These are phyloP conservation scores for Lepiota subincarnata DNA, from an alignment of 768 basidiomycete species.

Conservation along the genomic window DNA sequence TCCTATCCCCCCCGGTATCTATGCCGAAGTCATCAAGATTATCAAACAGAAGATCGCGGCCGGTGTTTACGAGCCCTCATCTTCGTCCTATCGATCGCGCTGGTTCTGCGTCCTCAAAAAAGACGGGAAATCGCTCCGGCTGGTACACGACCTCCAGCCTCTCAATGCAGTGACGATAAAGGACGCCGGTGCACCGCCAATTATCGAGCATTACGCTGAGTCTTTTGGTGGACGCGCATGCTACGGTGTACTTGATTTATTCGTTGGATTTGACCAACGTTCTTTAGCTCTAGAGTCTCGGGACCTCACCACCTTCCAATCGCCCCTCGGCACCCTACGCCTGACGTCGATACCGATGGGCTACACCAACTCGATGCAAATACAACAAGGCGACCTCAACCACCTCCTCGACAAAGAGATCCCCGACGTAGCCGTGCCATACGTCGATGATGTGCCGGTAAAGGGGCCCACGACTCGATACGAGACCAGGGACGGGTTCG, in stretches of 20 bases:
- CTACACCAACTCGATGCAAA: slow-evolving; percentile 30
- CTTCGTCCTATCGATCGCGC: slow-evolving; percentile 8
- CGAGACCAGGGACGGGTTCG: slow-evolving; percentile 22
- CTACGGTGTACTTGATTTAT: slow-evolving; percentile 23
- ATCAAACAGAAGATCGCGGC: slow-evolving; percentile 20
- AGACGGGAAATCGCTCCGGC: slow-evolving; percentile 11
- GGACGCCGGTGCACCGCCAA: slow-evolving; percentile 12
- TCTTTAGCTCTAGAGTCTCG: slow-evolving; percentile 20
- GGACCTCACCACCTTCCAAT: slow-evolving; percentile 36
- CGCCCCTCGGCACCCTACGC: slow-evolving; percentile 15
- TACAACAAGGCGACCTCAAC: slow-evolving; percentile 32
- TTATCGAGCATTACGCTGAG: slow-evolving; percentile 12
- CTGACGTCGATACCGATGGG: slow-evolving; percentile 32
- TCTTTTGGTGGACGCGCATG: slow-evolving; percentile 13
- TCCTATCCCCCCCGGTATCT: slow-evolving; percentile 27
- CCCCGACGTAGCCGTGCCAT: slow-evolving; percentile 29
- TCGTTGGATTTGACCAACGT: slow-evolving; percentile 30
- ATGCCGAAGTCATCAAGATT: slow-evolving; percentile 19
- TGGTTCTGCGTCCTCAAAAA: slow-evolving; percentile 18
- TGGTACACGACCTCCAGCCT: slow-evolving; percentile 17
- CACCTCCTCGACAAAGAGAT: slow-evolving; percentile 37
- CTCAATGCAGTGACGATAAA: slow-evolving; percentile 16
- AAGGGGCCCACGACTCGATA: slow-evolving; percentile 32
- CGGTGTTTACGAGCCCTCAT: slow-evolving; percentile 6
- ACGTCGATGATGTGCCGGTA: slow-evolving; percentile 35